These are phyloP conservation scores for Cercospora beticola DNA, from an alignment of 2,329 filamentous ascomycete genomes.

Conservation along the genomic window DNA sequence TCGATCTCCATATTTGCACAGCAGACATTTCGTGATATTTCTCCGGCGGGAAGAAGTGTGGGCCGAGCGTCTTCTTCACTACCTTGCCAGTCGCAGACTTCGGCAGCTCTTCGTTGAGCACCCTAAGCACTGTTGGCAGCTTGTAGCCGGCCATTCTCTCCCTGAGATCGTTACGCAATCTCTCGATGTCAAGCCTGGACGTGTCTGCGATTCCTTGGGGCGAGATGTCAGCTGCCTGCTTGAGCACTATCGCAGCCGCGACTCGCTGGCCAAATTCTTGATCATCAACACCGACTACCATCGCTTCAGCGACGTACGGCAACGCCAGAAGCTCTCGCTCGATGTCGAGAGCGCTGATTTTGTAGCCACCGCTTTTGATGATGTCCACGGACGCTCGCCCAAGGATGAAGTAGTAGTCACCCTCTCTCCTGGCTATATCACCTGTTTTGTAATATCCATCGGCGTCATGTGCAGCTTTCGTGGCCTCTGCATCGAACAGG, in stretches of 20 bases:
- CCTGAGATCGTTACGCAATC: constrained; percentile 47
- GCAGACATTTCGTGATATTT: constrained; percentile 24
- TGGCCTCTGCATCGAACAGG: constrained; percentile 35
- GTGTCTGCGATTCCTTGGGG: constrained; percentile 22
- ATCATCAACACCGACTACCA: constrained; percentile 55
- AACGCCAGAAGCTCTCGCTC: constrained; percentile 54
- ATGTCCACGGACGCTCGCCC: constrained; percentile 55
- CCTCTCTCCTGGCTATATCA: constrained; percentile 41
- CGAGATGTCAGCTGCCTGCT: constrained; percentile 35
- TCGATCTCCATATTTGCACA: constrained; percentile 33
- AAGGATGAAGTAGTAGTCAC: constrained; percentile 53
- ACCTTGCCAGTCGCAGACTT: constrained; percentile 53
- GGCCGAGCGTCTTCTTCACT: constrained; percentile 47
- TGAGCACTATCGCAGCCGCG: constrained; percentile 51
- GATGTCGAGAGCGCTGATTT: constrained; percentile 56
- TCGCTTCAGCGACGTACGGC: constrained; percentile 52
- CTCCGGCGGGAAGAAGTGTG: constrained; percentile 34
- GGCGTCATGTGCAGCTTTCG: constrained; percentile 32
- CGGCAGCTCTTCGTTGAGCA: constrained; percentile 49
- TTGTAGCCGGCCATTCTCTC: constrained; percentile 50
- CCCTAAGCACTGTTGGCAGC: constrained; percentile 49
- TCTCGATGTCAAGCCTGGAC: constrained; percentile 41
- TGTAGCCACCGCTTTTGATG: constrained; percentile 58
- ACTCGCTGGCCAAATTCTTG: constrained; percentile 57
- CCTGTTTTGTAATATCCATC: constrained; percentile 38